Evolutionary conservation across 2,329 filamentous ascomycete genomes (phyloP), one percentile per base, ranked within the genome.

Genomic region (Cladorrhinum sp.): DNA sequence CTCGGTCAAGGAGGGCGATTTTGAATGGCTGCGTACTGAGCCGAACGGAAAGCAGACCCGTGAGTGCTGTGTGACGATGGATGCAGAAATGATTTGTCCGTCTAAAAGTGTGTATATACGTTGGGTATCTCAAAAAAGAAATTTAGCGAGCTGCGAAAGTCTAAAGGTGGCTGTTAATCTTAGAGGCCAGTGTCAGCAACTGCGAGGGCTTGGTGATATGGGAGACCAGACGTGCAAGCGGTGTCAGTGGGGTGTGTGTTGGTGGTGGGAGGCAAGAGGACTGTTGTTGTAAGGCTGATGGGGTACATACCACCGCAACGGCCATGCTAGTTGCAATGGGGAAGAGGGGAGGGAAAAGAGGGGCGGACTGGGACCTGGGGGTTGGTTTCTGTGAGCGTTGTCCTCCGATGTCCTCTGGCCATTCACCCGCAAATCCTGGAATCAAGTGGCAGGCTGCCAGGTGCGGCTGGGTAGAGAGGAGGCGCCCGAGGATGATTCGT

Each of bases 241-340:
- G 54, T 59, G 50, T 57, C 57, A 55, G 52, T 41, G 50, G 59
- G 53, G 50, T 50, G 53, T 16, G 54, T 60, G 50, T 59, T 58
- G 57, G 55, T 25, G 50, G 59, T 50, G 50, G 52, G 50, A 23
- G 52, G 52, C 50, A 50, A 63, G 61, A 36, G 59, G 64, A 62
- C 36, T 45, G 64, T 65, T 45, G 64, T 65, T 64, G 65, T 65
- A 68, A 67, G 66, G 66, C 66, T 68, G 66, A 67, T 67, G 64
- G 51, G 56, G n/a, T n/a, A n/a, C n/a, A n/a, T 56, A 58, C 59
- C 64, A 60, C 62, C 9, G 61, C 59, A 55, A 60, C 54, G 24
- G 55, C 55, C 54, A 55, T 58, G 57, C 54, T 38, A 55, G 52
- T 55, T 56, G 51, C 52, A 52, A 54, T 55, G 50, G 52, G 50